Evolutionary conservation across 1,284 basidiomycete species (phyloP).

Genomic region (Apiotrichum brassicae): DNA sequence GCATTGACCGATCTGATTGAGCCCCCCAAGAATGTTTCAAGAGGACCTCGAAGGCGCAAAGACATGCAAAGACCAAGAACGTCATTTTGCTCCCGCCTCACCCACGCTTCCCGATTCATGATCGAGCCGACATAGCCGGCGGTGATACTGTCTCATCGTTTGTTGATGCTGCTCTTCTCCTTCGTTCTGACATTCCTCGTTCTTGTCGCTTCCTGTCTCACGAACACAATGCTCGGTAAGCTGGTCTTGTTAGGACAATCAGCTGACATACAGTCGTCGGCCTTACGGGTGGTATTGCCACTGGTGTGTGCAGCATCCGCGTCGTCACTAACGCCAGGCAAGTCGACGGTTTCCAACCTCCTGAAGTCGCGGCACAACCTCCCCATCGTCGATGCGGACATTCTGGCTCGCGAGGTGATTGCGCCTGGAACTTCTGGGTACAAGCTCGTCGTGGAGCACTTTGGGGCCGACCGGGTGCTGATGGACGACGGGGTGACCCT

Average conservation of each 20-base stretch:
- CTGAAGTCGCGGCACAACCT: conserved; percentile 56
- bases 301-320: conserved; percentile 52
- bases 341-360: conserved; percentile 80
- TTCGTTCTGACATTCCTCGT: no score
- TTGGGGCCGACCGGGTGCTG: conserved; percentile 63
- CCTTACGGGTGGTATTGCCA: conserved; percentile 92
- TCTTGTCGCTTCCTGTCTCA: no score
- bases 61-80: no score
- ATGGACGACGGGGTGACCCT: conserved; percentile 59
- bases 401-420: conserved; percentile 81
- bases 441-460: conserved; percentile 59
- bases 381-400: conserved; percentile 86
- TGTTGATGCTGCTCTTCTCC: no score
- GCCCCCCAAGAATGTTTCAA: no score
- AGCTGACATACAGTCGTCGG: conserved; percentile 66
- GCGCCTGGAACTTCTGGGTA: conserved; percentile 75
- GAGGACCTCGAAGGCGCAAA: no score
- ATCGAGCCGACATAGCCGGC: no score
- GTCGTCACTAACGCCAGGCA: conserved; percentile 43
- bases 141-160: no score
- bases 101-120: no score
- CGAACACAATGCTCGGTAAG: conserved; percentile 6
- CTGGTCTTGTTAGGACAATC: not conserved
- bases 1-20: no score
- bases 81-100: no score